Evolutionary conservation across 2,329 filamentous ascomycete species (phyloP).

Genomic region (Elsinoe arachidis): DNA sequence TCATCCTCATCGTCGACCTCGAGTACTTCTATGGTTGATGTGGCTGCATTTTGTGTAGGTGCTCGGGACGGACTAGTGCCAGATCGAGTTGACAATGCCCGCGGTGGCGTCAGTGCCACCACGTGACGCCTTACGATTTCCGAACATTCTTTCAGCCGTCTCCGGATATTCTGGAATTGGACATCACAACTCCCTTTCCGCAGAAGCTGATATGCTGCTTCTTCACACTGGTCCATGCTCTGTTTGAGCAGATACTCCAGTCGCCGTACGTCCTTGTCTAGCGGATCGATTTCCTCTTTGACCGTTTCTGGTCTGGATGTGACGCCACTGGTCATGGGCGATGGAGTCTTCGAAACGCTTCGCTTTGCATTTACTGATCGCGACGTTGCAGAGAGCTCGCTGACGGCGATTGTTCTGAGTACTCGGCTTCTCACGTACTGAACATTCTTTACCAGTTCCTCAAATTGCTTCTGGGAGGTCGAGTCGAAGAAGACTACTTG

Average conservation of each 20-base stretch:
- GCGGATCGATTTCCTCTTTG: neutral
- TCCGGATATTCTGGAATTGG: neutral
- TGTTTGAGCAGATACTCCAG: neutral
- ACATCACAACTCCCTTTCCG: neutral
- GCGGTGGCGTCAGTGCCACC: neutral
- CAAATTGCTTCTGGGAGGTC: neutral
- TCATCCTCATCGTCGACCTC: conserved; percentile 10
- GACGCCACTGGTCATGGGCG: neutral
- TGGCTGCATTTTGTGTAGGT: neutral
- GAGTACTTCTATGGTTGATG: neutral
- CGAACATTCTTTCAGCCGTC: neutral
- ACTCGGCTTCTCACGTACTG: conserved; percentile 1
- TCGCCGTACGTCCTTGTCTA: neutral
- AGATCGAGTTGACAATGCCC: neutral
- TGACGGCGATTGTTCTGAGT: neutral
- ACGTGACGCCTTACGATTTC: neutral
- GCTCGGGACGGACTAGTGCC: neutral
- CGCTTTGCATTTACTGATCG: neutral
- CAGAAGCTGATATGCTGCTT: conserved; percentile 7
- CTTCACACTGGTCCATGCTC: conserved; percentile 1
- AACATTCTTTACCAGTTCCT: conserved; percentile 1
- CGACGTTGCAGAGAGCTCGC: neutral
- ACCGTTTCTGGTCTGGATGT: neutral
- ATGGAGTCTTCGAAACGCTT: neutral
- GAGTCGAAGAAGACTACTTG: conserved; percentile 5